phyloP scores from a whole-genome alignment of 2,329 filamentous ascomycete species.

The Hymenoscyphus albidus region DNA sequence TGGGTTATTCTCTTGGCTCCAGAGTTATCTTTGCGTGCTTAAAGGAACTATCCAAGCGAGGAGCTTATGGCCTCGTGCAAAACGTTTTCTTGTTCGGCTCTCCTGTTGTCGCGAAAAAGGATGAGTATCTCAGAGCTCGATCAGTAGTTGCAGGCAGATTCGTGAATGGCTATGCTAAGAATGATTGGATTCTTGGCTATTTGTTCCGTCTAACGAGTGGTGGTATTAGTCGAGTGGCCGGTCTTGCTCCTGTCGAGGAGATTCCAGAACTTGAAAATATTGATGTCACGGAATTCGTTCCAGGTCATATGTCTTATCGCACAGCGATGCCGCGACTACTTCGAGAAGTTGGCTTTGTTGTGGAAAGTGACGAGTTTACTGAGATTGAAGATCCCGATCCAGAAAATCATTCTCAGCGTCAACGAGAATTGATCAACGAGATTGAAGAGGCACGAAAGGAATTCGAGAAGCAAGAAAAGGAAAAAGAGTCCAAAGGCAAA shows the following conservation, averaged over 20 bases:
- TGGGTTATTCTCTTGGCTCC: conserved; percentile 90
- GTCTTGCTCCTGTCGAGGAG: conserved; percentile 70
- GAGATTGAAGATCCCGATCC: conserved; percentile 98
- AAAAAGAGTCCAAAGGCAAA: conserved; percentile 51
- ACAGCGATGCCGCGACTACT: conserved; percentile 85
- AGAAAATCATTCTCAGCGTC: conserved; percentile 81
- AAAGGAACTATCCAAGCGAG: conserved; percentile 77
- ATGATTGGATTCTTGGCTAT: conserved; percentile 97
- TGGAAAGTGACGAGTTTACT: conserved; percentile 88
- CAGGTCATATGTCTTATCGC: conserved; percentile 96
- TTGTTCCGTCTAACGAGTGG: conserved; percentile 92
- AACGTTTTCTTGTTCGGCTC: conserved; percentile 95
- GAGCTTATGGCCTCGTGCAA: conserved; percentile 82
- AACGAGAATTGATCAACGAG: conserved; percentile 91
- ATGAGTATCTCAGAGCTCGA: conserved; percentile 78
- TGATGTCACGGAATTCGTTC: conserved; percentile 79
- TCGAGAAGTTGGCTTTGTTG: conserved; percentile 82
- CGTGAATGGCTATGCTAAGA: conserved; percentile 88
- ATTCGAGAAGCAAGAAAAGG: conserved; percentile 74
- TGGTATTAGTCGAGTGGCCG: conserved; percentile 84
- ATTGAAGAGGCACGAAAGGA: conserved; percentile 91
- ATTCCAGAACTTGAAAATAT: conserved; percentile 85
- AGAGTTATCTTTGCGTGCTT: conserved; percentile 91
- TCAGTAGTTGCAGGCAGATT: conserved; percentile 90
- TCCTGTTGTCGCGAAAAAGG: conserved; percentile 84